Percentiles rank a stretch among this genome's conserved stretches.
Conservation (phyloP, 2,329 filamentous ascomycete genomes). For the Trichoderma harzianum region DNA sequence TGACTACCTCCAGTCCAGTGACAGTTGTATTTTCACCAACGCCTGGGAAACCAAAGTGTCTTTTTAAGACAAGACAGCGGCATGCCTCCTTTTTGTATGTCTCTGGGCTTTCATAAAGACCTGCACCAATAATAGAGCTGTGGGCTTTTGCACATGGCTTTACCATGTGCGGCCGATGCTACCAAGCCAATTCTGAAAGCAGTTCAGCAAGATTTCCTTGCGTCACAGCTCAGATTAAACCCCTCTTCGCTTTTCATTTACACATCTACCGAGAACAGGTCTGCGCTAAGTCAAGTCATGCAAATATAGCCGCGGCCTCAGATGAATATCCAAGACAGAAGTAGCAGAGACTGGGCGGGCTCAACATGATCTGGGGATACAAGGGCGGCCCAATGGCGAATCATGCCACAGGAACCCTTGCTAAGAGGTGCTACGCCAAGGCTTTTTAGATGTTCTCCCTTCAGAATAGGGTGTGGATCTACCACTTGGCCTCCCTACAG, state of each 20-base stretch:
- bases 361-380: not conserved
- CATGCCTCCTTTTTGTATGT: not conserved
- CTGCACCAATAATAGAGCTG: not conserved
- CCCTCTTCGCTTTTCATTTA: not conserved
- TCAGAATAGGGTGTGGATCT: not conserved
- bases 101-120: not conserved
- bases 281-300: not conserved
- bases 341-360: not conserved
- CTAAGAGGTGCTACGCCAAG: not conserved
- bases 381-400: not conserved
- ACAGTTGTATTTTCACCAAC: not conserved
- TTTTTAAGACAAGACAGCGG: not conserved
- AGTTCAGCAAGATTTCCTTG: not conserved
- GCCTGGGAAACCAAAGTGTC: not conserved
- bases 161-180: not conserved
- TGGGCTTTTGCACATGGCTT: not conserved
- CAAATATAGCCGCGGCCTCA: not conserved
- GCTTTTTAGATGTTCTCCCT: not conserved
- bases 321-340: not conserved
- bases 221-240: not conserved
- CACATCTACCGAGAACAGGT: not conserved
- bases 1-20: not conserved
- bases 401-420: not conserved
- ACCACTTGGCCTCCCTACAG: not conserved
- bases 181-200: not conserved